These are phyloP conservation scores for cucumber (Cucumis sativus) DNA, from an alignment of 306 rosid species.

Conservation along the genomic window Cucumber_9930_V3 NC_026658.2:25404501-25405000, in stretches of 20 bases:
- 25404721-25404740: not conserved
- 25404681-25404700: not conserved
- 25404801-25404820: not conserved
- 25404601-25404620: not conserved
- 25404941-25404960: not conserved
- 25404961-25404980: not conserved
- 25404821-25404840: not conserved
- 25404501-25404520: not conserved
- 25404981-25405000: not conserved
- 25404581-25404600: not conserved
- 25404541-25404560: not conserved
- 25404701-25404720: not conserved
- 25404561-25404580: not conserved
- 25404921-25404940: slow-evolving; percentile 48
- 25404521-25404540: not conserved
- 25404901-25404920: slow-evolving; percentile 93
- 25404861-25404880: slow-evolving; percentile 23
- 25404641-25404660: not conserved
- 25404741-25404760: not conserved
- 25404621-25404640: not conserved
- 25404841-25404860: not conserved
- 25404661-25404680: not conserved
- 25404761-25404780: not conserved
- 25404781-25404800: not conserved
- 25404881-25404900: slow-evolving; percentile 73